phyloP scores from a whole-genome alignment of 108 stramenopile genomes.

The Discostella pseudostelligera region DNA sequence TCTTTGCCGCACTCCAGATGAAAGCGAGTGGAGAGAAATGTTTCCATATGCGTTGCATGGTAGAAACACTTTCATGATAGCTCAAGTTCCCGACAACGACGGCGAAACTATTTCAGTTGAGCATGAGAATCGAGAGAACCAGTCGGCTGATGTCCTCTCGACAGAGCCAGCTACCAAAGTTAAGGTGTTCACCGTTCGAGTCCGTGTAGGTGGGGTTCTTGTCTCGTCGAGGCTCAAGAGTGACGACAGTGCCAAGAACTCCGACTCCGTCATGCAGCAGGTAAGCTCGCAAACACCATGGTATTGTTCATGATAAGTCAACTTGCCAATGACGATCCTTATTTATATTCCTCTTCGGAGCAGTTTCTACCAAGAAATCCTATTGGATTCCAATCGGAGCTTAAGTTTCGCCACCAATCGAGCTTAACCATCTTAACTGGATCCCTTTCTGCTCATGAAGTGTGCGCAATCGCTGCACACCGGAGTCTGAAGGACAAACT shows the following conservation, averaged over 20 bases:
- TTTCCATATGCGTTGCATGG: slow-evolving; percentile 53
- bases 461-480: slow-evolving; percentile 81
- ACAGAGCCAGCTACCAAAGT: slow-evolving; percentile 2
- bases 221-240: slow-evolving; percentile 46
- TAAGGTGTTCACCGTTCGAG: slow-evolving; percentile 50
- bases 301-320: background rate
- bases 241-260: slow-evolving; percentile 37
- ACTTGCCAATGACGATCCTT: background rate
- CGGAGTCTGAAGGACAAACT: slow-evolving; percentile 64
- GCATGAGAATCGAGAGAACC: background rate
- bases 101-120: background rate
- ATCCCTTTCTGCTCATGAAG: slow-evolving; percentile 80
- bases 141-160: too few relatives aligned
- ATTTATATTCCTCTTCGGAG: background rate
- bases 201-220: slow-evolving; percentile 75
- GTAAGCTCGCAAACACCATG: background rate
- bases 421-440: slow-evolving; percentile 74
- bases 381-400: slow-evolving; percentile 67
- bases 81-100: slow-evolving; percentile 32
- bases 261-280: slow-evolving; percentile 63
- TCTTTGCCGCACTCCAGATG: slow-evolving; percentile 73
- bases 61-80: slow-evolving; percentile 58
- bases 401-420: slow-evolving; percentile 55
- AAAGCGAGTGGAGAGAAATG: slow-evolving; percentile 75
- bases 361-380: slow-evolving; percentile 70